Percentiles rank a stretch among this genome's conserved stretches.
These are phyloP conservation scores for Leishmania turanica DNA, from an alignment of 208 protist species.

Conservation along the genomic window DNA sequence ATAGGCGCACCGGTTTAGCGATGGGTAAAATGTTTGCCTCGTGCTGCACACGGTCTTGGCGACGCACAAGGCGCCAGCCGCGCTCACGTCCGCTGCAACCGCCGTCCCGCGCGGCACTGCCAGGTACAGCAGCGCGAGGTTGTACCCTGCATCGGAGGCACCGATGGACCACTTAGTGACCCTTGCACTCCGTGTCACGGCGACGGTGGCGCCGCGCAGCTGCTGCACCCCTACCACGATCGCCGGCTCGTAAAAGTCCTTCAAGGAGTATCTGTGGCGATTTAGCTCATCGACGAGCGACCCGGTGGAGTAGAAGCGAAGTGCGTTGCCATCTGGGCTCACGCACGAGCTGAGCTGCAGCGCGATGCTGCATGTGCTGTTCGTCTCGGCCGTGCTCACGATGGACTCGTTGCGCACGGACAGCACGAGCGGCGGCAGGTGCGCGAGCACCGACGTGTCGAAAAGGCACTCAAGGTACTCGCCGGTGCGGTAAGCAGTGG, in stretches of 20 bases:
- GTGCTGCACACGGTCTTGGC: constrained; percentile 12
- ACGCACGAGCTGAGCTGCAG: constrained; percentile 37
- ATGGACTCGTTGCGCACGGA: constrained; percentile 36
- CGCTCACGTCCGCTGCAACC: background rate
- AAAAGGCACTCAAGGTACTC: constrained; percentile 29
- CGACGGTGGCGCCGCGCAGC: constrained; percentile 46
- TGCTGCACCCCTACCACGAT: constrained; percentile 54
- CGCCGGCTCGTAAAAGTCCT: constrained; percentile 25
- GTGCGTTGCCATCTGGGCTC: background rate
- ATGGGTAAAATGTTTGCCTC: constrained; percentile 37
- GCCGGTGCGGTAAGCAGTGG: constrained; percentile 39
- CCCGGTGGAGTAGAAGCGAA: constrained; percentile 57
- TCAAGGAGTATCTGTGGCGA: background rate
- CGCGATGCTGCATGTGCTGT: constrained; percentile 28
- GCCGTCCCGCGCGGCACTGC: constrained; percentile 18
- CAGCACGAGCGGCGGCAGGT: constrained; percentile 43
- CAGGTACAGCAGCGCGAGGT: constrained; percentile 39
- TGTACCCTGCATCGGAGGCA: background rate
- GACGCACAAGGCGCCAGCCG: constrained; percentile 6
- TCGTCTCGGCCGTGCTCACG: constrained; percentile 17
- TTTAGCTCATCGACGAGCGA: constrained; percentile 22
- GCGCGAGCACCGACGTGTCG: background rate
- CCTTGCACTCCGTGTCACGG: constrained; percentile 32
- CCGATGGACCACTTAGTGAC: constrained; percentile 6
- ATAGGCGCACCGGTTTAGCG: constrained; percentile 53